Evolutionary conservation across 2,329 filamentous ascomycete species (phyloP), one percentile per base, ranked within the genome.

Genomic region (Colletotrichum sp.): DNA sequence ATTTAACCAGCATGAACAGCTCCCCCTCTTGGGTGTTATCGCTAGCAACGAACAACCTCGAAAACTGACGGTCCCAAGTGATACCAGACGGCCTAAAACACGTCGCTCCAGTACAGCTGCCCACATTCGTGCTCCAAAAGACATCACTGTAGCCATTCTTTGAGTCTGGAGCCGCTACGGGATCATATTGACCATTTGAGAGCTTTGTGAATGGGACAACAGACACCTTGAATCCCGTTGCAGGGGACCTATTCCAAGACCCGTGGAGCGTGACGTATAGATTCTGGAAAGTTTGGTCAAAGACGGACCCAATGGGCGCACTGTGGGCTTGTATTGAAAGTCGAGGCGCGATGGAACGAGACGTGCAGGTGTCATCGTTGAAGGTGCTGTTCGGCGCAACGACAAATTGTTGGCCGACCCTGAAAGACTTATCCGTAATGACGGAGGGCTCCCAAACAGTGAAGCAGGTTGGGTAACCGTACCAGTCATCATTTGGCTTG

Each of bases 191-290:
- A 26, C 81, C 82, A 68, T 77, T 76, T 5, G 68, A 67, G 26
- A 80, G 78, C 64, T 66, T 74, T 3, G 76, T 80, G 68, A 85
- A 86, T 6, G 83, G 83, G 14, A 86, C 79, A 52, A 82, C 77
- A n/a, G 84, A 80, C 16, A 86, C 81, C 78, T 84, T 84, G 79
- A 85, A 86, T 2, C 85, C 85, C 18, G 81, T 81, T 3, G 85
- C 83, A 5, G 80, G 80, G 21, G 81, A 79, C 26, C 84, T 81
- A 79, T 86, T 83, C 90, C 92, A 93, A 73, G 88, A 90, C 4
- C 92, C 92, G 81, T 92, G 92, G 80, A 93, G 91, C 1, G 90
- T 87, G 32, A 93, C 85, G 86, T 90, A 93, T 36, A 90, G 88
- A 34, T 87, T 89, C 43, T 86, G 87, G 48, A 86, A 86, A 32